Evolutionary conservation across 805 yeast species (phyloP).

Genomic region (Cyberlindnera mississippiensis): DNA sequence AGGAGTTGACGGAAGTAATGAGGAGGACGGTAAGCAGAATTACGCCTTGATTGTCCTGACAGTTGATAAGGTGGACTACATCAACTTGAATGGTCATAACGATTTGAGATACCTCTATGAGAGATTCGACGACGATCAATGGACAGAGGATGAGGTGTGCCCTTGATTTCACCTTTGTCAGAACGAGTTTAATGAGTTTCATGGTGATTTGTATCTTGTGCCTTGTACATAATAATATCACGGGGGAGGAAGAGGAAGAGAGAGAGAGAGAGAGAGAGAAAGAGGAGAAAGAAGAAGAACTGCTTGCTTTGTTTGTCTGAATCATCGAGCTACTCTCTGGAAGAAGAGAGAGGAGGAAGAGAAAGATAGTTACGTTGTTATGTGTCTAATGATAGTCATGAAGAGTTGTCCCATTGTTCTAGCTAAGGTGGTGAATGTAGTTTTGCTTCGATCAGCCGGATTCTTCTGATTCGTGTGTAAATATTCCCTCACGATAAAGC

Average conservation of each 20-base stretch:
- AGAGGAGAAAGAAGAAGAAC: not conserved
- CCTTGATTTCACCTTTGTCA: constrained; percentile 38
- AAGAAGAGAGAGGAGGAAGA: no score
- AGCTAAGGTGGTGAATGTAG: not conserved
- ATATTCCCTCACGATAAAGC: no score
- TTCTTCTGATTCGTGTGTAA: no score
- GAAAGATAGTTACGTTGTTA: constrained; percentile 1
- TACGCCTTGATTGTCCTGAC: constrained; percentile 68
- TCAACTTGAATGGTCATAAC: constrained; percentile 51
- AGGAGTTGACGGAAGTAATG: constrained; percentile 79
- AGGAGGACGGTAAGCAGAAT: constrained; percentile 54
- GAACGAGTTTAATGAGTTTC: not conserved
- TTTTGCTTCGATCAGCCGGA: no score
- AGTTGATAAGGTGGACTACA: constrained; percentile 65
- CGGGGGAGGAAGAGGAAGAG: not conserved
- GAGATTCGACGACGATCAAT: constrained; percentile 52
- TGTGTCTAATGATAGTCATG: constrained; percentile 10
- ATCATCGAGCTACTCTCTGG: no score
- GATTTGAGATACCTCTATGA: constrained; percentile 48
- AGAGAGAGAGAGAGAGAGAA: not conserved
- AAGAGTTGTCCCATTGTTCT: not conserved
- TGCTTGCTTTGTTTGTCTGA: no score
- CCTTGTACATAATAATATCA: not conserved
- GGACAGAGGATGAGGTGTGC: constrained; percentile 78
- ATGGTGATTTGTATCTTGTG: not conserved